Percentiles rank a stretch among this genome's conserved stretches.
phyloP scores from a whole-genome alignment of 2,329 filamentous ascomycete genomes.

The Diaporthe batatas region DNA sequence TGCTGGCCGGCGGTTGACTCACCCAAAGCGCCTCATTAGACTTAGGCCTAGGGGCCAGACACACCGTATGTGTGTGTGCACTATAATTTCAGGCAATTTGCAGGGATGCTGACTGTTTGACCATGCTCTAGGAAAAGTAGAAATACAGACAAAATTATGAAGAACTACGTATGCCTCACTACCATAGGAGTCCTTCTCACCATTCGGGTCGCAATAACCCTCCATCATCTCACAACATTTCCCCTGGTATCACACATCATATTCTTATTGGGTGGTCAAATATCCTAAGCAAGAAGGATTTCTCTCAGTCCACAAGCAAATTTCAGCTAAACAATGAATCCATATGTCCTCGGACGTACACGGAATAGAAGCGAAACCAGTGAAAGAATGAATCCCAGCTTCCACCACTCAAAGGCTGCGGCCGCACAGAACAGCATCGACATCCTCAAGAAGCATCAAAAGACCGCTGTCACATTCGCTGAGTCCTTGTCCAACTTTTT shows the following conservation, averaged over 20 bases:
- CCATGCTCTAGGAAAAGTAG: not conserved
- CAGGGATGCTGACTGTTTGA: not conserved
- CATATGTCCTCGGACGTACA: no score
- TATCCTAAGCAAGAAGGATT: not conserved
- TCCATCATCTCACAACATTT: not conserved
- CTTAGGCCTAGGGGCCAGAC: no score
- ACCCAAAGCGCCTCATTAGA: not conserved
- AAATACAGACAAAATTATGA: not conserved
- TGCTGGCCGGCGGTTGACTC: not conserved
- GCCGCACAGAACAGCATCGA: conserved; percentile 1
- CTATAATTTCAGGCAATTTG: not conserved
- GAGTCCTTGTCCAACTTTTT: not conserved
- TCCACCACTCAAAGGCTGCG: conserved; percentile 1
- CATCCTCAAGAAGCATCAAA: not conserved
- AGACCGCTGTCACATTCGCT: not conserved
- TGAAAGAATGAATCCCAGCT: conserved; percentile 6
- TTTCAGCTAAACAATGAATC: not conserved
- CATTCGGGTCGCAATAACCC: not conserved
- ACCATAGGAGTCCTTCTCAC: not conserved
- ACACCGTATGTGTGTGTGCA: not conserved
- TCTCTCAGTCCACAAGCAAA: not conserved
- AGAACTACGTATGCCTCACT: not conserved
- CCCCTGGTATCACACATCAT: not conserved
- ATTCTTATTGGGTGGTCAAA: not conserved
- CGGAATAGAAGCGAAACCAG: no score